phyloP scores from a whole-genome alignment of 2,329 filamentous ascomycete species.

The Hymenoscyphus infarciens region DNA sequence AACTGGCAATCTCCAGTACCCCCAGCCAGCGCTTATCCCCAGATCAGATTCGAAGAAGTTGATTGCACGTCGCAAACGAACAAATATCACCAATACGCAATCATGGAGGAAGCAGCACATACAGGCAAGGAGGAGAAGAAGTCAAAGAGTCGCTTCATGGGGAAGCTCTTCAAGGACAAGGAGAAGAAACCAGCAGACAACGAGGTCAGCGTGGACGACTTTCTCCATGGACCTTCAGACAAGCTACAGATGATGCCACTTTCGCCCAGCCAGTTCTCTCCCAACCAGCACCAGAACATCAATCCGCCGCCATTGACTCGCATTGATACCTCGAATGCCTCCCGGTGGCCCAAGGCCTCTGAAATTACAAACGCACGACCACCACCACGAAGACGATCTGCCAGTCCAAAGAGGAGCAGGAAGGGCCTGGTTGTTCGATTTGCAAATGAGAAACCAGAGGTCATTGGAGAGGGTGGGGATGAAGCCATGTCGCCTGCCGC shows the following conservation, averaged over 20 bases:
- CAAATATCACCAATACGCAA: constrained; percentile 7
- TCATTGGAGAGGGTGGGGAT: constrained; percentile 91
- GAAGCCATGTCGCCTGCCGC: constrained; percentile 70
- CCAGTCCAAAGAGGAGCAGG: constrained; percentile 44
- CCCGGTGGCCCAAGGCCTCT: constrained; percentile 48
- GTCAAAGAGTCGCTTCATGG: constrained; percentile 51
- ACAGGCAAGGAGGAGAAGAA: constrained; percentile 32
- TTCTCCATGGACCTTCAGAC: constrained; percentile 55
- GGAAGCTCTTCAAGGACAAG: constrained; percentile 43
- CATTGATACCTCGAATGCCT: constrained; percentile 48
- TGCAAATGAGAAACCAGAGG: constrained; percentile 64
- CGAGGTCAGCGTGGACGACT: constrained; percentile 52
- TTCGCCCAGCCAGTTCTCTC: constrained; percentile 36
- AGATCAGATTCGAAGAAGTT: not conserved
- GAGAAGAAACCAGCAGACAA: constrained; percentile 36
- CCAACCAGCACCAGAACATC: constrained; percentile 5
- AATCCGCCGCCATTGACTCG: constrained; percentile 24
- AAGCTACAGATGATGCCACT: constrained; percentile 52
- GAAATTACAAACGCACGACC: constrained; percentile 36
- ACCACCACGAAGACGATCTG: constrained; percentile 25
- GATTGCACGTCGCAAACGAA: not conserved
- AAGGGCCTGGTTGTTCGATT: constrained; percentile 76
- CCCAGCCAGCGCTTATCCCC: not conserved
- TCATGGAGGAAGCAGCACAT: constrained; percentile 26
- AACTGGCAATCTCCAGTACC: not conserved